Base-by-base conservation (phyloP, 148 eudicot genomes). In the Fagopyrum esculentum region DNA sequence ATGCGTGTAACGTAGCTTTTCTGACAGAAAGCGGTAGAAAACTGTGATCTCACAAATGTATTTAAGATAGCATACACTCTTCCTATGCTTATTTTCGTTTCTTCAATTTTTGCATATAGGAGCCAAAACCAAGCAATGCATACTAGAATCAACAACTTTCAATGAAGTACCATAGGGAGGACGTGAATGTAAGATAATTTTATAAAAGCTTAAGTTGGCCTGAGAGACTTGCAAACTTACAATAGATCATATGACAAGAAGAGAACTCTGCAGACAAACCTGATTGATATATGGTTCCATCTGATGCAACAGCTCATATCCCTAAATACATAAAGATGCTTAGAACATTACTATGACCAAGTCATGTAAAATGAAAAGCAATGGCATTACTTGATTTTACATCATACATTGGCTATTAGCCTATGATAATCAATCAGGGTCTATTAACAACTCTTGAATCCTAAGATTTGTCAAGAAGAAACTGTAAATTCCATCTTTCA, bases 251-350 rank as follows among this genome's bases (percentile, higher is more conserved):
- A 55, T 16, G 43, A 75, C 46, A 76, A 76, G 46, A 19, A 17
- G 26, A 51, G 9, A 46, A 55, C 52, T 56, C 22, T 13, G 29
- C 78, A 76, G 52, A 50, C 85, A 75, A 75, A 92, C 98, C 97
- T 92, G 98, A 82, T 92, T 90, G 49, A 95, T 95, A 73, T 95
- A 95, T 8, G 98, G 98, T 77, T 95, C 98, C 98, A 95, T 95
- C 83, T 95, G 98, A 81, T 92, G 96, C 92, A 95, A 80, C 82
- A 95, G 87, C 86, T 95, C 98, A 84, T 95, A 95, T 5, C 98
- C 98, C 98, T 95, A 73, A 74, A 87, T 45, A 49, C 52, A 71
- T 70, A 43, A 61, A 82, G 61, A 72, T 44, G 77, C 11, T 64
- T 15, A 60, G 29, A 71, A 68, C 30, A 60, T 35, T 40, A 2